Conservation (phyloP, 2,329 filamentous ascomycete genomes). For the Emmonsia crescens region DNA sequence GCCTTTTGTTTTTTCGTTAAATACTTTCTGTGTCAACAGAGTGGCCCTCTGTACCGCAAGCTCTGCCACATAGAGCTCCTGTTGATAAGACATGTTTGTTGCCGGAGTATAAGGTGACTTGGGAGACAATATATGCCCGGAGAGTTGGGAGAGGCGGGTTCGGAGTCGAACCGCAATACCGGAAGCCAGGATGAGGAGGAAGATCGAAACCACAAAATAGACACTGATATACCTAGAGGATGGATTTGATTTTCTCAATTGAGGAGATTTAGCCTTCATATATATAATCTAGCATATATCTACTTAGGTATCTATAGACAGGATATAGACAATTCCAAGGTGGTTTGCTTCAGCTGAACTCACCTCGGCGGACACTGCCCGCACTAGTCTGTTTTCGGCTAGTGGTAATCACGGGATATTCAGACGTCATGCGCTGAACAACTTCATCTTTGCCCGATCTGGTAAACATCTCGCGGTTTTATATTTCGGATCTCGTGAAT, state of each 20-base stretch:
- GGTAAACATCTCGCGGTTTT: background rate
- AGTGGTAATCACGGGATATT: background rate
- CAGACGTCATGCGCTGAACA: background rate
- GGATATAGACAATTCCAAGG: too few species aligned
- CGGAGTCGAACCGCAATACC: conserved; percentile 26
- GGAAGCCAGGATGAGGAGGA: conserved; percentile 32
- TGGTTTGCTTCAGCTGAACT: background rate
- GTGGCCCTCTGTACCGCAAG: conserved; percentile 78
- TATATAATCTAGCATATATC: background rate
- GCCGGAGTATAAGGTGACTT: conserved; percentile 15
- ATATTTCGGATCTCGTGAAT: background rate
- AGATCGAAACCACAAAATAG: conserved; percentile 3
- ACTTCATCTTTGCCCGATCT: conserved; percentile 2
- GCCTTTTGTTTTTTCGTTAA: conserved; percentile 84
- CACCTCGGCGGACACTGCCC: background rate
- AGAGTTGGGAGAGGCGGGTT: conserved; percentile 31
- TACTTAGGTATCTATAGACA: background rate
- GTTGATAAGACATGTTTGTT: conserved; percentile 48
- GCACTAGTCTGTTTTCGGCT: conserved; percentile 1
- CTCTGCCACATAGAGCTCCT: conserved; percentile 73
- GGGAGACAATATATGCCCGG: conserved; percentile 19
- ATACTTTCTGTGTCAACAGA: conserved; percentile 65
- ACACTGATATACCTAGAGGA: background rate
- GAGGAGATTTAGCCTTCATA: background rate
- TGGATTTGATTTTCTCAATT: background rate